These are phyloP conservation scores for Cantharellus anzutake DNA, from an alignment of 768 basidiomycete genomes.

Conservation along the genomic window DNA sequence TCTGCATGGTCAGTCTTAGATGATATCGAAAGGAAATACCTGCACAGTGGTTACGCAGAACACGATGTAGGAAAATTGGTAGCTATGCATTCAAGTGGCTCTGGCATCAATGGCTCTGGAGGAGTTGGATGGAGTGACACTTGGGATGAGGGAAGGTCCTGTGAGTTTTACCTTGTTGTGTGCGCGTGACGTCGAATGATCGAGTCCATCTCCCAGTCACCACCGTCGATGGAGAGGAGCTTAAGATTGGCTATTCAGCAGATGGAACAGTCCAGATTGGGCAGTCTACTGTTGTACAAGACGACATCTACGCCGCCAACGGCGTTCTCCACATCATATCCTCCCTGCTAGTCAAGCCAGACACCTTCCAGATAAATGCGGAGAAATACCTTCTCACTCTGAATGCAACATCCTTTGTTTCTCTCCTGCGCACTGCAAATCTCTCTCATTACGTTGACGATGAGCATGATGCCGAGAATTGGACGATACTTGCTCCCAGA, in stretches of 20 bases:
- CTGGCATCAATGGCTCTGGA: constrained; percentile 2
- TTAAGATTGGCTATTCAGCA: constrained; percentile 37
- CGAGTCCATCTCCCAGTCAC: constrained; percentile 5
- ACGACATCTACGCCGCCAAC: constrained; percentile 84
- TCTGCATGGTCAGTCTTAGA: constrained; percentile 67
- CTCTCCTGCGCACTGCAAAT: constrained; percentile 66
- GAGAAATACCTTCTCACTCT: constrained; percentile 89
- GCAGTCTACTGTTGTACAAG: constrained; percentile 28
- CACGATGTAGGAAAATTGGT: constrained; percentile 65
- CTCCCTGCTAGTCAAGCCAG: constrained; percentile 57
- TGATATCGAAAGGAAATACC: constrained; percentile 61
- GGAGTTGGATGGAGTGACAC: constrained; percentile 20
- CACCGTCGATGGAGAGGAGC: constrained; percentile 28
- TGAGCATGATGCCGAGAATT: constrained; percentile 9
- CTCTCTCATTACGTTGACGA: constrained; percentile 27
- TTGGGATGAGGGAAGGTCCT: constrained; percentile 8
- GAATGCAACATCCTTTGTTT: constrained; percentile 82
- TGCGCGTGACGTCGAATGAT: neutral
- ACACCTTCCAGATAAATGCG: constrained; percentile 62
- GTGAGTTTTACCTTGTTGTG: neutral
- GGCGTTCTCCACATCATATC: constrained; percentile 87
- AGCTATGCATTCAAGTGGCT: constrained; percentile 51
- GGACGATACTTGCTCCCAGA: constrained; percentile 76
- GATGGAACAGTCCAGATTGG: constrained; percentile 24
- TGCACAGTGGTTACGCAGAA: constrained; percentile 72